A percentile compares a stretch with the other conserved stretches of the same genome.
Evolutionary conservation across 2,329 filamentous ascomycete species (phyloP).

Genomic region (Epichloe hybrida): DNA sequence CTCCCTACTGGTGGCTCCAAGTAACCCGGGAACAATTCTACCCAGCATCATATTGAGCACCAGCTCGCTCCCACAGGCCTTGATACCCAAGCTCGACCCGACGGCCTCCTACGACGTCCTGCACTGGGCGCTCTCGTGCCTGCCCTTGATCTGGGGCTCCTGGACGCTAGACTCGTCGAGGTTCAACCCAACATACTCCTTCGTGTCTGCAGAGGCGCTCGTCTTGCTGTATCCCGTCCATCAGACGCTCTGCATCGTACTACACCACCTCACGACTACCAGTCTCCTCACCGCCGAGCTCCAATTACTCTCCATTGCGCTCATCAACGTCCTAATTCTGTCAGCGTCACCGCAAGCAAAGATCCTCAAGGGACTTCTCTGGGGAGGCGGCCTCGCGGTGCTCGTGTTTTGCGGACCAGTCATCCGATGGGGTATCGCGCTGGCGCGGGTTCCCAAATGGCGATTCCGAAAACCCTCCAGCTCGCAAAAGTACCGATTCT

Average conservation of each 20-base stretch:
- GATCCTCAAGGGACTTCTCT: slow-evolving; percentile 75
- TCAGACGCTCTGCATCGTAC: slow-evolving; percentile 55
- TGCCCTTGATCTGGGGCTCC: slow-evolving; percentile 41
- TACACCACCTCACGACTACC: slow-evolving; percentile 75
- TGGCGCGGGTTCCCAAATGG: slow-evolving; percentile 86
- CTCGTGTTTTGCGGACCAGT: slow-evolving; percentile 61
- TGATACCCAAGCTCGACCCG: slow-evolving; percentile 52
- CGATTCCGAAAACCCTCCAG: slow-evolving; percentile 53
- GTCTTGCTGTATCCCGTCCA: slow-evolving; percentile 71
- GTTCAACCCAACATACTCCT: slow-evolving; percentile 21
- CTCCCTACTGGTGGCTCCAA: slow-evolving; percentile 56
- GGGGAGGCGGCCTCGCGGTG: slow-evolving; percentile 69
- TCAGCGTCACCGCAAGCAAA: slow-evolving; percentile 69
- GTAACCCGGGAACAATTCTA: slow-evolving; percentile 48
- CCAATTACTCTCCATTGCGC: slow-evolving; percentile 67
- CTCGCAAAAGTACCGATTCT: slow-evolving; percentile 21
- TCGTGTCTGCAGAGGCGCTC: slow-evolving; percentile 39
- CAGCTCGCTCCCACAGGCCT: slow-evolving; percentile 56
- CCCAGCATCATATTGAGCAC: slow-evolving; percentile 71
- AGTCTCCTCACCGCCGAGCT: slow-evolving; percentile 79
- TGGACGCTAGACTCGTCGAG: slow-evolving; percentile 16
- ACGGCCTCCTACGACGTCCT: slow-evolving; percentile 45
- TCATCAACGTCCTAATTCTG: slow-evolving; percentile 71
- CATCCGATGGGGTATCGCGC: slow-evolving; percentile 68
- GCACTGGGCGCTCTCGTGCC: slow-evolving; percentile 68